Evolutionary conservation across 2,329 filamentous ascomycete genomes (phyloP).

Genomic region (Trichophaea hybrida): DNA sequence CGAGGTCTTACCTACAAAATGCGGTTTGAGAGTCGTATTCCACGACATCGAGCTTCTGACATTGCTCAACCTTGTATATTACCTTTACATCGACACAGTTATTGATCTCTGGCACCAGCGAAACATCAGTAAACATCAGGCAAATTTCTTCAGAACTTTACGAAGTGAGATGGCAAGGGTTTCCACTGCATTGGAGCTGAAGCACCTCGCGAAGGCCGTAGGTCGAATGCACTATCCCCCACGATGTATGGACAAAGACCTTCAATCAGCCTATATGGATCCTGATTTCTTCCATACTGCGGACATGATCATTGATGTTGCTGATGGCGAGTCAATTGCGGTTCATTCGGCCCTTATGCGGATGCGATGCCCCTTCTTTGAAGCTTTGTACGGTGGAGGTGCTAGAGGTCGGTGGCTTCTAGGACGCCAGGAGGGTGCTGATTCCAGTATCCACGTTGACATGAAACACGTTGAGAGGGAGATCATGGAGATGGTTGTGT

Average conservation of each 20-base stretch:
- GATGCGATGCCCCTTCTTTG: conserved; percentile 79
- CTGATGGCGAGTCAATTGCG: conserved; percentile 50
- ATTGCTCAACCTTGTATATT: conserved; percentile 64
- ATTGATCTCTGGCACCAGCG: conserved; percentile 76
- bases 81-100: conserved; percentile 63
- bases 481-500: conserved; percentile 65
- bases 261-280: conserved; percentile 55
- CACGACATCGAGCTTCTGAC: conserved; percentile 60
- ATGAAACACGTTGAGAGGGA: conserved; percentile 61
- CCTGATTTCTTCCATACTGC: conserved; percentile 43
- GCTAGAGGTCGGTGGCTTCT: conserved; percentile 74
- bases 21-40: conserved; percentile 48
- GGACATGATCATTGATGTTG: conserved; percentile 65
- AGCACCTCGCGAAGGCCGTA: conserved; percentile 59
- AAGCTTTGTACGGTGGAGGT: conserved; percentile 77
- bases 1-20: conserved; percentile 15
- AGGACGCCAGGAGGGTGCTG: conserved; percentile 36
- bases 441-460: conserved; percentile 52
- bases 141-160: conserved; percentile 60
- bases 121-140: conserved; percentile 43
- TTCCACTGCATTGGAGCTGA: conserved; percentile 56
- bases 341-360: conserved; percentile 70
- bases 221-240: conserved; percentile 27
- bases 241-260: conserved; percentile 37
- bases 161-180: conserved; percentile 76